Conservation (phyloP, 805 yeast species). For the Yamadazyma paraphyllophila region DNA sequence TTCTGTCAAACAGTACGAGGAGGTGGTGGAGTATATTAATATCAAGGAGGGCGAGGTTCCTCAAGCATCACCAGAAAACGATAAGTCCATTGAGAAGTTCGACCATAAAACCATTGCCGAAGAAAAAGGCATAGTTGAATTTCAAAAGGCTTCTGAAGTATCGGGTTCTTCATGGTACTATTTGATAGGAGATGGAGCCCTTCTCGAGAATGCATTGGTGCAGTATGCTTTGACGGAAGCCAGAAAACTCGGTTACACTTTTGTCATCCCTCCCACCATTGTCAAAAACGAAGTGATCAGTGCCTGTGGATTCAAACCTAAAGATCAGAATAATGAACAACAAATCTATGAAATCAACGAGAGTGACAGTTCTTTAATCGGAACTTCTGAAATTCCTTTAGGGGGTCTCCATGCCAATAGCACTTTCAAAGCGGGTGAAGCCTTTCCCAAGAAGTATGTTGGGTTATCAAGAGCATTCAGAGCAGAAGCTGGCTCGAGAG, state of each 20-base stretch:
- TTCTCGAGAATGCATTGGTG: constrained; percentile 83
- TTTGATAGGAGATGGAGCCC: constrained; percentile 78
- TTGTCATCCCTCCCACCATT: constrained; percentile 82
- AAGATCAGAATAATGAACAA: constrained; percentile 81
- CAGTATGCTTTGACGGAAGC: constrained; percentile 75
- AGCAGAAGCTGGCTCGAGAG: constrained; percentile 97
- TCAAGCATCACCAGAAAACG: neutral
- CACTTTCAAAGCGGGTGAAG: constrained; percentile 32
- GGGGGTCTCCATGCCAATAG: constrained; percentile 73
- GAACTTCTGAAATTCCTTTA: constrained; percentile 93
- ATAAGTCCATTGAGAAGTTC: constrained; percentile 9
- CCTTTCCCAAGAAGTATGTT: constrained; percentile 59
- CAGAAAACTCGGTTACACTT: constrained; percentile 59
- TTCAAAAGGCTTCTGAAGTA: constrained; percentile 66
- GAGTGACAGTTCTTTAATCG: constrained; percentile 67
- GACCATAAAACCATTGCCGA: constrained; percentile 77
- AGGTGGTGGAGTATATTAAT: constrained; percentile 53
- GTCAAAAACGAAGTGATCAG: constrained; percentile 72
- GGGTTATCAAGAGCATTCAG: constrained; percentile 87
- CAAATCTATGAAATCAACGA: constrained; percentile 71
- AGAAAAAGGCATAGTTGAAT: constrained; percentile 63
- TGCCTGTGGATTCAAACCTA: constrained; percentile 95
- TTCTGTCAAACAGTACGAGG: constrained; percentile 40
- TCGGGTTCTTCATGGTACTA: constrained; percentile 91
- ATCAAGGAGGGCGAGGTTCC: constrained; percentile 30